Percentiles rank a stretch among this genome's conserved stretches.
Conservation (phyloP, 139 green algal genomes). For the Chlorella vulgaris region DNA sequence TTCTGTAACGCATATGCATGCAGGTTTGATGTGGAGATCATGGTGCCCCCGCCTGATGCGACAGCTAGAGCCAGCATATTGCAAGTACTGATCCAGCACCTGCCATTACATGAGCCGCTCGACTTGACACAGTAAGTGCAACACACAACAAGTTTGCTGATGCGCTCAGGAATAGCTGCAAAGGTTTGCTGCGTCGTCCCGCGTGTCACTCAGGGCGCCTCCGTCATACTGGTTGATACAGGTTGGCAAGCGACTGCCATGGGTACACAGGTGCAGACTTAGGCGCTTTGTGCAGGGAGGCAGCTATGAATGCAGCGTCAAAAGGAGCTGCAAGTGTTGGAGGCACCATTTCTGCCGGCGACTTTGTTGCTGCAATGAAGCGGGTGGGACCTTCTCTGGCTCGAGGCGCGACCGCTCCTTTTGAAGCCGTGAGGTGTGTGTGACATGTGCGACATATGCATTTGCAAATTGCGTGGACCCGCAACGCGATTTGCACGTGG, state of each 20-base stretch:
- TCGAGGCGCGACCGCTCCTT: not conserved
- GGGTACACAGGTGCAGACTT: not conserved
- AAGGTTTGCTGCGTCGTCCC: no score
- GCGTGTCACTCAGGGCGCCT: no score
- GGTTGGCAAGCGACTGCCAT: not conserved
- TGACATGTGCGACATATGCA: no score
- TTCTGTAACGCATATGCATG: not conserved
- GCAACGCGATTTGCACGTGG: no score
- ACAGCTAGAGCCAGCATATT: not conserved
- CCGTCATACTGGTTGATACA: not conserved
- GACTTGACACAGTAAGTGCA: not conserved
- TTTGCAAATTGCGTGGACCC: no score
- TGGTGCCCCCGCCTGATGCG: not conserved
- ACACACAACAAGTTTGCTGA: not conserved
- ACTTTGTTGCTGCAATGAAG: not conserved
- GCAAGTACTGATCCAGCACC: not conserved
- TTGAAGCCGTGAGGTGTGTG: not conserved
- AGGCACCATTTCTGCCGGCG: not conserved
- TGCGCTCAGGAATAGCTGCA: no score
- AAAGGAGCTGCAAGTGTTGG: not conserved
- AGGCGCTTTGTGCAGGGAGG: not conserved
- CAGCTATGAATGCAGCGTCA: not conserved
- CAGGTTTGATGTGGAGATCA: not conserved
- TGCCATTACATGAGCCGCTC: not conserved
- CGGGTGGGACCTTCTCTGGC: not conserved